Percentiles rank a stretch among this genome's conserved stretches.
Evolutionary conservation across 139 green algal genomes (phyloP).

Genomic region (Chlorella sp.): DNA sequence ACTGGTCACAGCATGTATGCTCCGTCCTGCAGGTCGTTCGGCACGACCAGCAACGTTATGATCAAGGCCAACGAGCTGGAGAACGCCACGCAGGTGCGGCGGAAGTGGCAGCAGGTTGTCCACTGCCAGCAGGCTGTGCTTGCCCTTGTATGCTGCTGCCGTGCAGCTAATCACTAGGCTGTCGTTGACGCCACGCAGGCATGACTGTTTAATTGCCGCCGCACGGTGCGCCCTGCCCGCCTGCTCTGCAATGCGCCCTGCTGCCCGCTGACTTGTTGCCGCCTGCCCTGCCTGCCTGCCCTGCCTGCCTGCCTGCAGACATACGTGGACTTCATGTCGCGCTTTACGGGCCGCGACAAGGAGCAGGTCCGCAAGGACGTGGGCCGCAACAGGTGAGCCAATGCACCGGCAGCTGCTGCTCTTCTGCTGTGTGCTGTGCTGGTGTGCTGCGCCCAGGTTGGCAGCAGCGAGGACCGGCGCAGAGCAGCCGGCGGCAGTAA

Average conservation of each 20-base stretch:
- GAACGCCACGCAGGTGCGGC: constrained; percentile 59
- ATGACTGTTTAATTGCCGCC: not conserved
- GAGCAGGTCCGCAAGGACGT: constrained; percentile 65
- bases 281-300: not conserved
- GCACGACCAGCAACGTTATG: constrained; percentile 74
- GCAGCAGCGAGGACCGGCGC: too few species aligned
- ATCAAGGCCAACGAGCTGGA: constrained; percentile 91
- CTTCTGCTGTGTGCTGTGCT: not conserved
- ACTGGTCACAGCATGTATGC: too few species aligned
- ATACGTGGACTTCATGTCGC: constrained; percentile 71
- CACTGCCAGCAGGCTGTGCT: too few species aligned
- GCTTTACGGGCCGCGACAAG: constrained; percentile 70
- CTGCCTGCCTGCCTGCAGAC: constrained; percentile 29
- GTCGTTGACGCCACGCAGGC: too few species aligned
- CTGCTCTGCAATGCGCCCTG: not conserved
- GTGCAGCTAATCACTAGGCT: not conserved
- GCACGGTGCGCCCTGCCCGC: not conserved
- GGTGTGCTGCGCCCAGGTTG: too few species aligned
- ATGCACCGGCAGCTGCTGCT: not conserved
- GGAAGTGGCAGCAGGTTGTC: not conserved
- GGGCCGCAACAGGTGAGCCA: constrained; percentile 41
- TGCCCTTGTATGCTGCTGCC: not conserved
- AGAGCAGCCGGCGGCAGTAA: too few species aligned
- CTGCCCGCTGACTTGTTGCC: not conserved
- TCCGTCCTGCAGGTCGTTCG: constrained; percentile 45